phyloP scores from a whole-genome alignment of 805 yeast species.

The Kockiozyma suomiensis region DNA sequence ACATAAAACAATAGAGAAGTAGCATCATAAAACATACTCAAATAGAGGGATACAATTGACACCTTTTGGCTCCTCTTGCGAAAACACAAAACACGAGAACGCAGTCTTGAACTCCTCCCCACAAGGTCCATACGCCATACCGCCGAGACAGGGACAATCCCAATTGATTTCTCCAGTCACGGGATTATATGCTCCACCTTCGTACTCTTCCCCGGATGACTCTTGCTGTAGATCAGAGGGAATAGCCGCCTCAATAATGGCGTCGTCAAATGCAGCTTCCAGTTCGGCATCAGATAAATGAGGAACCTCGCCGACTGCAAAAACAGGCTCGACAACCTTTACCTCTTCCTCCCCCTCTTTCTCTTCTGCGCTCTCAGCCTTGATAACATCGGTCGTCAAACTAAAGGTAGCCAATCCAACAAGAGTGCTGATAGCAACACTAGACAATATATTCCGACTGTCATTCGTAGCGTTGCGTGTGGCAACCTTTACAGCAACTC shows the following conservation, averaged over 20 bases:
- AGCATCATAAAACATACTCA: slow-evolving; percentile 48
- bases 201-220: slow-evolving; percentile 10
- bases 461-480: neutral
- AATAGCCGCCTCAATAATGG: neutral
- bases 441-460: neutral
- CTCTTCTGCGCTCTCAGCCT: neutral
- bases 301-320: slow-evolving; percentile 6
- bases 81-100: slow-evolving; percentile 90
- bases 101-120: slow-evolving; percentile 95
- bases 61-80: slow-evolving; percentile 95
- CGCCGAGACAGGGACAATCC: slow-evolving; percentile 99
- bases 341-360: neutral
- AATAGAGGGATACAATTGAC: slow-evolving; percentile 91
- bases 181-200: slow-evolving; percentile 76
- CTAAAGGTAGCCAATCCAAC: neutral
- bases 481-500: neutral
- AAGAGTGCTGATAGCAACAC: neutral
- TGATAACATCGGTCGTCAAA: neutral
- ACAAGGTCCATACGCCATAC: slow-evolving; percentile 99
- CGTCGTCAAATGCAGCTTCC: slow-evolving; percentile 12
- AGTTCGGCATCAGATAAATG: slow-evolving; percentile 8
- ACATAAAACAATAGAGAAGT: no score
- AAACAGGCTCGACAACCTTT: slow-evolving; percentile 1
- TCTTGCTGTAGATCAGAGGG: neutral
- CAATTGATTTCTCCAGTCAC: slow-evolving; percentile 99